These are phyloP conservation scores for Paramyrothecium sp. DNA, from an alignment of 2,329 filamentous ascomycete genomes.

Conservation along the genomic window DNA sequence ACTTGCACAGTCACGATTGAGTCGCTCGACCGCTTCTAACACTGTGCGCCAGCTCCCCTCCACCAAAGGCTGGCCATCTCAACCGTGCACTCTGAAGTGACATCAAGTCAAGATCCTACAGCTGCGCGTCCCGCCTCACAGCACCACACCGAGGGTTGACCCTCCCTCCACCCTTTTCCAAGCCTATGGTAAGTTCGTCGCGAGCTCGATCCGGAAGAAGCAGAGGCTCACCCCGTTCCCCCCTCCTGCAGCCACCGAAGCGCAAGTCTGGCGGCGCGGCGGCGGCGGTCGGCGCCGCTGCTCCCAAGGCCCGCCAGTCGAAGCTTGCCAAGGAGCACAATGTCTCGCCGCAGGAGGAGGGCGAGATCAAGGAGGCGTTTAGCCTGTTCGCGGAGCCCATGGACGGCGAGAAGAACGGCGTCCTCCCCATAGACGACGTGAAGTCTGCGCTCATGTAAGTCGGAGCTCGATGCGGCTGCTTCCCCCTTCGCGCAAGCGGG, in stretches of 20 bases:
- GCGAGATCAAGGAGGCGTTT: conserved; percentile 89
- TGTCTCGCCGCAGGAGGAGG: conserved; percentile 79
- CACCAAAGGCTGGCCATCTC: background rate
- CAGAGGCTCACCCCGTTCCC: background rate
- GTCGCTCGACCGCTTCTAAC: background rate
- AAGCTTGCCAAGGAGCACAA: conserved; percentile 92
- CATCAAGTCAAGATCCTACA: conserved; percentile 8
- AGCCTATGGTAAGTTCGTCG: too few species aligned
- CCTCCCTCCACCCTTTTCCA: background rate
- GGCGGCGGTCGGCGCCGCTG: conserved; percentile 19
- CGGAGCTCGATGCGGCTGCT: too few species aligned
- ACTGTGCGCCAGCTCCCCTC: background rate
- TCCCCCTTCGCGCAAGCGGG: too few species aligned
- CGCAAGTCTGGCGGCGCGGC: conserved; percentile 39
- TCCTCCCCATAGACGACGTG: conserved; percentile 66
- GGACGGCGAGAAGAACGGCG: conserved; percentile 70
- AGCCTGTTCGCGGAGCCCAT: conserved; percentile 73
- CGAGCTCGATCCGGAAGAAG: too few species aligned
- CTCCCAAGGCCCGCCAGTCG: conserved; percentile 59
- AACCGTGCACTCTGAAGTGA: too few species aligned
- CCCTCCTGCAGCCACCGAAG: conserved; percentile 46
- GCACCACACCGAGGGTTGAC: background rate
- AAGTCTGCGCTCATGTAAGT: conserved; percentile 71
- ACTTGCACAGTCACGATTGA: background rate
- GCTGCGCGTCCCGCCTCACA: background rate